Conservation (phyloP, 2,329 filamentous ascomycete species). For the Myriosclerotinia scirpicola region DNA sequence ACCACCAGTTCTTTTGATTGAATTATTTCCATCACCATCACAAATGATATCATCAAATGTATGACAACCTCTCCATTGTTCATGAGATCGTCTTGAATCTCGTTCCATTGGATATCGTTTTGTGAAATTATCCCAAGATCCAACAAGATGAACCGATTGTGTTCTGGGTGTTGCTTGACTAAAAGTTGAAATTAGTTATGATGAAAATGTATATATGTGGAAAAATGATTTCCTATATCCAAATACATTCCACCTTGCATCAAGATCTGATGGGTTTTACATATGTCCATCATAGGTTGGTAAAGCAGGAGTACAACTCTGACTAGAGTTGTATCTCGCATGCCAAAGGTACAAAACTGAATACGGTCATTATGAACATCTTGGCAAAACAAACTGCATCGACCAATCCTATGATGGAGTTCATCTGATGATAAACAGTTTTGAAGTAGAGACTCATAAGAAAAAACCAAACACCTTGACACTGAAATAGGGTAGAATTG, state of each 20-base stretch:
- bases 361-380: neutral
- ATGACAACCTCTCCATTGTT: constrained; percentile 86
- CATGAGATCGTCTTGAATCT: constrained; percentile 70
- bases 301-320: neutral
- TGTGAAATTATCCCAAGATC: constrained; percentile 94
- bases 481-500: neutral
- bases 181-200: constrained; percentile 25
- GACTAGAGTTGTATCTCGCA: neutral
- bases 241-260: neutral
- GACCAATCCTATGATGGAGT: constrained; percentile 6
- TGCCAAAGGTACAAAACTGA: neutral
- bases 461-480: neutral
- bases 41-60: constrained; percentile 82
- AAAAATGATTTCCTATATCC: constrained; percentile 7
- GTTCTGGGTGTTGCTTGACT: constrained; percentile 62
- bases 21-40: constrained; percentile 60
- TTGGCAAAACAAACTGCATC: neutral
- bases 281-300: neutral
- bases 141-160: constrained; percentile 74
- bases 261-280: neutral
- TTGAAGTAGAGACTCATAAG: neutral
- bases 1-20: constrained; percentile 67
- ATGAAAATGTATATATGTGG: neutral
- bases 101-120: constrained; percentile 77
- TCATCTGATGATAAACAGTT: neutral